Percentiles rank a stretch among this genome's conserved stretches.
These are phyloP conservation scores for Tagetes patula DNA, from an alignment of 129 eudicot genomes.

Conservation along the genomic window DNA sequence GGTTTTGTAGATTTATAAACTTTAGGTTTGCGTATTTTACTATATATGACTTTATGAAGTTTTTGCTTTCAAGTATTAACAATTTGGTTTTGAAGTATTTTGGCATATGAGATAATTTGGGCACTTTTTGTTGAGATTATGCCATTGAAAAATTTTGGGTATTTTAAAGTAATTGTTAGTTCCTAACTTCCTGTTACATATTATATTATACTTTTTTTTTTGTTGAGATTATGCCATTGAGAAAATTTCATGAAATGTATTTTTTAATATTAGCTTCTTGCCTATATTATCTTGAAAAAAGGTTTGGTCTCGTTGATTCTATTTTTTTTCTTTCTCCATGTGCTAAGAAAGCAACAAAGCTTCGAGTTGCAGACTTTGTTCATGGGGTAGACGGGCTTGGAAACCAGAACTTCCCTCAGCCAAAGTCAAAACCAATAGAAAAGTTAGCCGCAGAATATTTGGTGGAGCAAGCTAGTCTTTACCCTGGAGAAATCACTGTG, in stretches of 20 bases:
- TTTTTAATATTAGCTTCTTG: neutral
- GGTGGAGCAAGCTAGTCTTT: conserved; percentile 62
- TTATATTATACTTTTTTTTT: no score
- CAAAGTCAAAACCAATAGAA: conserved; percentile 78
- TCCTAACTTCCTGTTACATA: no score
- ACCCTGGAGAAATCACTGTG: conserved; percentile 85
- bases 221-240: no score
- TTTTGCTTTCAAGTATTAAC: no score
- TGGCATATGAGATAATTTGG: no score
- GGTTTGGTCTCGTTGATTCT: neutral
- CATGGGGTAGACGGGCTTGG: conserved; percentile 98
- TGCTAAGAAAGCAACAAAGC: conserved; percentile 86
- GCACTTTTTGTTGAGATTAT: no score
- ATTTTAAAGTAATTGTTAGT: no score
- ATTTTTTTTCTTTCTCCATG: conserved; percentile 1
- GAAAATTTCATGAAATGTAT: neutral
- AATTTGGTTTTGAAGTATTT: no score
- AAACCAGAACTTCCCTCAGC: conserved; percentile 96
- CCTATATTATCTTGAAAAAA: conserved; percentile 11
- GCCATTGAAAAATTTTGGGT: no score
- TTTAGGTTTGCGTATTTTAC: no score
- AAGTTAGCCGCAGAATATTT: conserved; percentile 86
- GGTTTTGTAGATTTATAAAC: no score
- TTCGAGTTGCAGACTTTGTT: conserved; percentile 92
- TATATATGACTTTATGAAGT: no score